These are phyloP conservation scores for Didymella segeticola DNA, from an alignment of 2,329 filamentous ascomycete species.

Conservation along the genomic window DNA sequence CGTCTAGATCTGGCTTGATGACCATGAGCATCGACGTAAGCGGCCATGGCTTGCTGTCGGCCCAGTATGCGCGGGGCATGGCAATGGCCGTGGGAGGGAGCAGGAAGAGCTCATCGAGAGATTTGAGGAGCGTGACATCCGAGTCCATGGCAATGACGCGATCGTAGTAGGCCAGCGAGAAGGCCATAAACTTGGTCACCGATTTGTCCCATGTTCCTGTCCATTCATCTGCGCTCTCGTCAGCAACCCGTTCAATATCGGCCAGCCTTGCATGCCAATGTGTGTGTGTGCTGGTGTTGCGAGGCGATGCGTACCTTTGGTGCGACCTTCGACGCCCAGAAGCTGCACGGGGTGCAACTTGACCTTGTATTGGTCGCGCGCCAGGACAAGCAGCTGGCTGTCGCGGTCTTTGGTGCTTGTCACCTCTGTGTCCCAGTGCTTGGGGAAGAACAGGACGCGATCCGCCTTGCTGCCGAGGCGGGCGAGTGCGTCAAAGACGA, in stretches of 20 bases:
- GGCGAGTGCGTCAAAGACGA: slow-evolving; percentile 54
- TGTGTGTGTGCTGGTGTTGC: neutral
- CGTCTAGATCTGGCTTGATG: slow-evolving; percentile 62
- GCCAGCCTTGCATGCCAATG: slow-evolving; percentile 6
- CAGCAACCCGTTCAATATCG: slow-evolving; percentile 16
- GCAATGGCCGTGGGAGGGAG: slow-evolving; percentile 67
- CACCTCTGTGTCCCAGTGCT: slow-evolving; percentile 47
- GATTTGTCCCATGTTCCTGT: slow-evolving; percentile 66
- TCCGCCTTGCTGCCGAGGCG: slow-evolving; percentile 54
- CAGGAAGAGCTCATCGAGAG: slow-evolving; percentile 75
- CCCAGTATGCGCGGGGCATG: slow-evolving; percentile 77
- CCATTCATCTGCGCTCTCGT: slow-evolving; percentile 38
- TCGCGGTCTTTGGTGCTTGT: slow-evolving; percentile 42
- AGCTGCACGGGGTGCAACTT: slow-evolving; percentile 57
- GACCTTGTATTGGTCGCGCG: slow-evolving; percentile 58
- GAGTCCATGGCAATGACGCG: slow-evolving; percentile 67
- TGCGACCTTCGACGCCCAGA: slow-evolving; percentile 44
- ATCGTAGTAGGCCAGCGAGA: slow-evolving; percentile 69
- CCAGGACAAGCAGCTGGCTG: slow-evolving; percentile 57
- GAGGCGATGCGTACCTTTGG: slow-evolving; percentile 32
- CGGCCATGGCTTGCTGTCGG: slow-evolving; percentile 59
- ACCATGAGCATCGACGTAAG: slow-evolving; percentile 69
- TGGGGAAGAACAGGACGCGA: slow-evolving; percentile 54
- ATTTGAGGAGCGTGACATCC: slow-evolving; percentile 66
- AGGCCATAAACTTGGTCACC: slow-evolving; percentile 72